Conservation (phyloP, 805 yeast genomes). For the Cyberlindnera saturnus region DNA sequence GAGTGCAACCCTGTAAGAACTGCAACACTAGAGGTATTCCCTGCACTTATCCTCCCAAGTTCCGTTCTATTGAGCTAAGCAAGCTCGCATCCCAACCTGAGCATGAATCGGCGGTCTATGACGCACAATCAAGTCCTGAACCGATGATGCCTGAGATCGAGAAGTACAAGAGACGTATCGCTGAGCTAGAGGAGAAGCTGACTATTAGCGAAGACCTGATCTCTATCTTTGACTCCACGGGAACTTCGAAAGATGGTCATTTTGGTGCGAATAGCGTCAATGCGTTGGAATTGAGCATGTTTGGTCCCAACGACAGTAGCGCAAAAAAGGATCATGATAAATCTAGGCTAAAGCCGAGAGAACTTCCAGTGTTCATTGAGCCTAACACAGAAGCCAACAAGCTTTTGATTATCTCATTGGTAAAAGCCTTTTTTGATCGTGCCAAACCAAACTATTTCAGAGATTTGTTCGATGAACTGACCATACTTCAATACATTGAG, state of each 20-base stretch:
- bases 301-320: background rate
- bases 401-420: conserved; percentile 5
- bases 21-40: conserved; percentile 9
- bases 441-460: conserved; percentile 8
- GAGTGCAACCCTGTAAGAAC: conserved; percentile 15
- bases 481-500: conserved; percentile 9
- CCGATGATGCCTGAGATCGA: background rate
- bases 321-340: background rate
- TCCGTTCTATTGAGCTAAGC: conserved; percentile 19
- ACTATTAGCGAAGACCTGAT: conserved; percentile 15
- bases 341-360: background rate
- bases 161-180: conserved; percentile 3
- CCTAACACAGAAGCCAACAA: conserved; percentile 4
- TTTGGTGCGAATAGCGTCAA: conserved; percentile 12
- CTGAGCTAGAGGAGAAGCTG: conserved; percentile 16
- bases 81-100: conserved; percentile 3
- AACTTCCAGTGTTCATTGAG: conserved; percentile 8
- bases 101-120: too few species aligned
- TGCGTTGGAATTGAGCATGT: conserved; percentile 7
- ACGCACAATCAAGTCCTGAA: too few species aligned
- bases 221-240: conserved; percentile 20
- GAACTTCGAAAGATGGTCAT: conserved; percentile 4
- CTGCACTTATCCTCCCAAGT: conserved; percentile 20
- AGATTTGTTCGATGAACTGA: conserved; percentile 13
- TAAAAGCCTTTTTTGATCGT: conserved; percentile 13